Conservation (phyloP, 2,329 filamentous ascomycete genomes). For the Xylogone sp. region DNA sequence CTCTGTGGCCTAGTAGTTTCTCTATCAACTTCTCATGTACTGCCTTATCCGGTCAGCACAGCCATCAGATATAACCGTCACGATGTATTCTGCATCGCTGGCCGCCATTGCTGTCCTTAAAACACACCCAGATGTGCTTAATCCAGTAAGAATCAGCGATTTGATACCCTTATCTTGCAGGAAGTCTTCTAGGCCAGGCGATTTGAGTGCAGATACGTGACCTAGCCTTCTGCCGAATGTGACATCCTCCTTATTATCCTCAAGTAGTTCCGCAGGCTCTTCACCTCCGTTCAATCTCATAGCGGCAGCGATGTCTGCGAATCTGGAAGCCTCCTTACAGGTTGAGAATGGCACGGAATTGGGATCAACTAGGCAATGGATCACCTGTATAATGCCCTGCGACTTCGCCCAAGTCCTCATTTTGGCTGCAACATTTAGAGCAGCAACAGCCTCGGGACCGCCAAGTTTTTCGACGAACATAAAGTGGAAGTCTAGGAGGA, state of each 20-base stretch:
- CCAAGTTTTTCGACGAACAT: slow-evolving; percentile 13
- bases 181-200: slow-evolving; percentile 19
- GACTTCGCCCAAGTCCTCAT: slow-evolving; percentile 24
- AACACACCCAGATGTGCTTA: slow-evolving; percentile 20
- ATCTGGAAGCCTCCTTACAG: slow-evolving; percentile 16
- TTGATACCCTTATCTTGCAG: slow-evolving; percentile 18
- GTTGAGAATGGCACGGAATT: slow-evolving; percentile 16
- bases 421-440: slow-evolving; percentile 17
- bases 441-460: slow-evolving; percentile 11
- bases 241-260: slow-evolving; percentile 12
- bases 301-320: slow-evolving; percentile 7
- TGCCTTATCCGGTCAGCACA: slow-evolving; percentile 20
- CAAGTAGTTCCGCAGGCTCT: slow-evolving; percentile 14
- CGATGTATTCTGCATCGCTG: slow-evolving; percentile 22
- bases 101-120: slow-evolving; percentile 23
- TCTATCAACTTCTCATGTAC: slow-evolving; percentile 12
- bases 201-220: slow-evolving; percentile 24
- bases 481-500: slow-evolving; percentile 29
- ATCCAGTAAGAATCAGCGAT: slow-evolving; percentile 17
- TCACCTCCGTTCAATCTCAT: slow-evolving; percentile 11
- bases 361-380: slow-evolving; percentile 24
- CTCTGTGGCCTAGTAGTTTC: background rate
- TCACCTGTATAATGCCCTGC: slow-evolving; percentile 21
- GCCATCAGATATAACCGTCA: slow-evolving; percentile 24
- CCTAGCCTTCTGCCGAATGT: slow-evolving; percentile 20